A percentile compares a stretch with the other conserved stretches of the same genome.
These are phyloP conservation scores for Pseudohyphozyma bogoriensis DNA, from an alignment of 768 basidiomycete species.

Conservation along the genomic window DNA sequence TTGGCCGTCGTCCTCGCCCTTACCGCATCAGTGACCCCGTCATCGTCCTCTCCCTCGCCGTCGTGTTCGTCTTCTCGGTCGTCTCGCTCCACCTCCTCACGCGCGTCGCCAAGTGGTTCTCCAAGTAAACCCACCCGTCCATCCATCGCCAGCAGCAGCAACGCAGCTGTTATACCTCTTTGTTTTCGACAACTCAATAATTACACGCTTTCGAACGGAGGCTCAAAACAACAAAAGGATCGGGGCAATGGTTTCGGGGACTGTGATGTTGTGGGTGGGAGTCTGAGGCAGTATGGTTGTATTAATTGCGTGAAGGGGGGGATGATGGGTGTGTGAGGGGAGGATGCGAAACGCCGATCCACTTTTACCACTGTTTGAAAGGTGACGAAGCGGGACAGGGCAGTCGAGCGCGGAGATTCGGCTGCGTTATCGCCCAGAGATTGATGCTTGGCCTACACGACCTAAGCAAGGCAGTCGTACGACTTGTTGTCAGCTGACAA, in stretches of 20 bases:
- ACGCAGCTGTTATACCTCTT: background rate
- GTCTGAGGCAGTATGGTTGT: background rate
- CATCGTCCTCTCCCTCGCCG: conserved; percentile 32
- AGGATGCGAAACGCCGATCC: too few relatives aligned
- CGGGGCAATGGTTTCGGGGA: background rate
- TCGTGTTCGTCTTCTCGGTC: conserved; percentile 35
- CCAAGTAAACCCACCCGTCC: conserved; percentile 9
- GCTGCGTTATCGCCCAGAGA: too few relatives aligned
- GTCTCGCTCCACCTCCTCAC: conserved; percentile 31
- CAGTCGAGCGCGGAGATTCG: too few relatives aligned
- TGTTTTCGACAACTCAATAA: too few relatives aligned
- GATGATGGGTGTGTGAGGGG: too few relatives aligned
- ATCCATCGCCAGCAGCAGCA: background rate
- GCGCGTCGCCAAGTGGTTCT: conserved; percentile 25
- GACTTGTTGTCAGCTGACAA: too few relatives aligned
- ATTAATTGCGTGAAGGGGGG: too few relatives aligned
- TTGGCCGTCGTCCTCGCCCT: background rate
- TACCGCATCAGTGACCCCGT: conserved; percentile 29
- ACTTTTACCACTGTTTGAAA: too few relatives aligned
- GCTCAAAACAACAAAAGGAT: background rate
- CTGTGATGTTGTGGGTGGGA: background rate
- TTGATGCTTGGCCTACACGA: too few relatives aligned
- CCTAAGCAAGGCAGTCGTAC: too few relatives aligned
- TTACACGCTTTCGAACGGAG: background rate
- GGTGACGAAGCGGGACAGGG: too few relatives aligned